These are phyloP conservation scores for Ascosphaera aggregata DNA, from an alignment of 2,329 filamentous ascomycete species.

Conservation along the genomic window DNA sequence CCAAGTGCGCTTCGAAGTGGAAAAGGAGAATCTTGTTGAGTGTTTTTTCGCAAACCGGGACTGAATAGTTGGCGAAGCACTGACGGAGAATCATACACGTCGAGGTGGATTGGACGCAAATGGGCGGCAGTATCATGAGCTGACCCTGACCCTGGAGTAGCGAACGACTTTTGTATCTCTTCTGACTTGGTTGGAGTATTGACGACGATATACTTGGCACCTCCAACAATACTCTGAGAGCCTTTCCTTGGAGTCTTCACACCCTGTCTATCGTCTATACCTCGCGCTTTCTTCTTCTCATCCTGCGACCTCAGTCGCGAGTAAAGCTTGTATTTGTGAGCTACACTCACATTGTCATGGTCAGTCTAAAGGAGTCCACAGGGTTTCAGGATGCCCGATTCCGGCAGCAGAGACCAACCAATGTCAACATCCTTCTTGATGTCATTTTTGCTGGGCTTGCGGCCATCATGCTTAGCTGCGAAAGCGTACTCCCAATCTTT, in stretches of 20 bases:
- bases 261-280: conserved; percentile 4
- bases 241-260: background rate
- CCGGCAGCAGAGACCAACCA: conserved; percentile 10
- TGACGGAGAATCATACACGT: conserved; percentile 22
- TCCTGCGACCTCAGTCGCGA: conserved; percentile 16
- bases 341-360: conserved; percentile 8
- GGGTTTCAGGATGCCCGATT: background rate
- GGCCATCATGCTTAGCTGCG: conserved; percentile 18
- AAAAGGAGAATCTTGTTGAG: conserved; percentile 9
- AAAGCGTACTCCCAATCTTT: conserved; percentile 26
- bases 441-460: conserved; percentile 22
- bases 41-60: conserved; percentile 10
- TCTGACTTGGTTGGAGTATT: conserved; percentile 4
- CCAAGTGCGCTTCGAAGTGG: conserved; percentile 20
- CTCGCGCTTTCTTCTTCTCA: conserved; percentile 7
- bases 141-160: background rate
- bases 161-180: conserved; percentile 3
- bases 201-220: background rate
- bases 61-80: conserved; percentile 16
- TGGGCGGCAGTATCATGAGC: background rate
- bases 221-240: background rate
- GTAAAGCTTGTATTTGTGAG: conserved; percentile 26
- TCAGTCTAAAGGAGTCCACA: background rate
- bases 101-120: conserved; percentile 17
- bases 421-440: conserved; percentile 24